Percentiles rank a stretch among this genome's conserved stretches.
Evolutionary conservation across 176 grass and related monocot genomes (phyloP).

Genomic region (Elaeis guineensis): DNA sequence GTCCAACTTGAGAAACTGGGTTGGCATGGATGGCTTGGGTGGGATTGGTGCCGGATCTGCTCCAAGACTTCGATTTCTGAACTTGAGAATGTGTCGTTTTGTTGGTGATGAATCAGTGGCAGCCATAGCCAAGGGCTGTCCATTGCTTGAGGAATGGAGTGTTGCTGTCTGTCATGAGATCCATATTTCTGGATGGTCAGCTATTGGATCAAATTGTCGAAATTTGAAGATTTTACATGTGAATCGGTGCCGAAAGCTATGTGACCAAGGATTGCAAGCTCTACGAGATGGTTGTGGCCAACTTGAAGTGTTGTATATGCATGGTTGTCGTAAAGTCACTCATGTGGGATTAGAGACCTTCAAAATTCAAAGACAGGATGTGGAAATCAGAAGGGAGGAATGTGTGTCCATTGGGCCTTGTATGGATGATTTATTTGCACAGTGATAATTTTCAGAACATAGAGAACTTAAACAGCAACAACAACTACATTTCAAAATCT

Average conservation of each 20-base stretch:
- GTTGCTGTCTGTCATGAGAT: conserved; percentile 69
- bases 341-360: conserved; percentile 43
- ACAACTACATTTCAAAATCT: too few species aligned
- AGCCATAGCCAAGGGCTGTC: conserved; percentile 67
- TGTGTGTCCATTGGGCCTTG: conserved; percentile 48
- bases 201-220: conserved; percentile 49
- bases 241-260: conserved; percentile 63
- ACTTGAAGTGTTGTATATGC: conserved; percentile 52
- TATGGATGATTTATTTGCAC: conserved; percentile 49
- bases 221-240: conserved; percentile 69
- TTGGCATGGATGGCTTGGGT: conserved; percentile 39
- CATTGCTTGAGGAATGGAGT: conserved; percentile 67
- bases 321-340: conserved; percentile 53
- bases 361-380: conserved; percentile 52
- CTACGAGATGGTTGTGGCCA: conserved; percentile 40
- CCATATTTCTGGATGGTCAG: conserved; percentile 53
- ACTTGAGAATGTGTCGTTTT: conserved; percentile 64
- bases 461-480: too few species aligned
- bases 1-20: conserved; percentile 37
- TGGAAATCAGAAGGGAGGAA: conserved; percentile 46
- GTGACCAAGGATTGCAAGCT: conserved; percentile 48
- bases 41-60: conserved; percentile 33
- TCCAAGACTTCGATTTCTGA: conserved; percentile 46
- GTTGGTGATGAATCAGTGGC: conserved; percentile 42
- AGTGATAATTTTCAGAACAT: conserved; percentile 6